These are phyloP conservation scores for Picochlorum sp. DNA, from an alignment of 139 green algal genomes.

Conservation along the genomic window DNA sequence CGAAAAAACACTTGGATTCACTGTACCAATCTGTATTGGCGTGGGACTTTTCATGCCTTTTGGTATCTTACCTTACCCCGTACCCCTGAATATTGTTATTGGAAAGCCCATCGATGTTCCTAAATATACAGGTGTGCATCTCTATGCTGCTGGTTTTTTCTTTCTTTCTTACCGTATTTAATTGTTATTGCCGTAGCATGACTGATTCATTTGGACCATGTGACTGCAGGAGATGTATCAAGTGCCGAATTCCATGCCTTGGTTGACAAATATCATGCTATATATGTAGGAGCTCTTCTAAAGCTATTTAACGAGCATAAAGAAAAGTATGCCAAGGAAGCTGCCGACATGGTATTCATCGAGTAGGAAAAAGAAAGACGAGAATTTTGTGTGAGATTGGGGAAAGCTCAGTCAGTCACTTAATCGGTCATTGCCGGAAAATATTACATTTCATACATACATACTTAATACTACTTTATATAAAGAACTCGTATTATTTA, in stretches of 20 bases:
- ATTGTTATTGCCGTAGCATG: not conserved
- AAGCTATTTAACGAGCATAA: constrained; percentile 25
- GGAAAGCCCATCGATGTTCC: constrained; percentile 26
- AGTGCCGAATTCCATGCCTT: constrained; percentile 9
- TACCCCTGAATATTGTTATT: constrained; percentile 35
- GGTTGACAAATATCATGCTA: constrained; percentile 19
- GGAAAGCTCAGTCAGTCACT: no score
- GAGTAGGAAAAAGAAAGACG: not conserved
- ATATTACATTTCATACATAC: no score
- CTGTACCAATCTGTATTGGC: constrained; percentile 36
- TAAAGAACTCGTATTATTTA: no score
- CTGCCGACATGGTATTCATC: constrained; percentile 1
- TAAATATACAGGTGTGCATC: constrained; percentile 11
- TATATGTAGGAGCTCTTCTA: constrained; percentile 12
- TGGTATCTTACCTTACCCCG: constrained; percentile 34
- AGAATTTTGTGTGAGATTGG: not conserved
- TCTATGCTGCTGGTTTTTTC: no score
- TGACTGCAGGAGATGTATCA: not conserved
- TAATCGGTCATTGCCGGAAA: no score
- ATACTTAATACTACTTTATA: no score
- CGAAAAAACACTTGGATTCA: constrained; percentile 15
- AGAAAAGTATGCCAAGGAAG: constrained; percentile 15
- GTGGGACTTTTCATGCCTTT: constrained; percentile 27
- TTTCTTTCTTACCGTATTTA: not conserved
- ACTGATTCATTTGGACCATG: no score